Evolutionary conservation across 768 basidiomycete species (phyloP).

Genomic region (Lepiota venenata): DNA sequence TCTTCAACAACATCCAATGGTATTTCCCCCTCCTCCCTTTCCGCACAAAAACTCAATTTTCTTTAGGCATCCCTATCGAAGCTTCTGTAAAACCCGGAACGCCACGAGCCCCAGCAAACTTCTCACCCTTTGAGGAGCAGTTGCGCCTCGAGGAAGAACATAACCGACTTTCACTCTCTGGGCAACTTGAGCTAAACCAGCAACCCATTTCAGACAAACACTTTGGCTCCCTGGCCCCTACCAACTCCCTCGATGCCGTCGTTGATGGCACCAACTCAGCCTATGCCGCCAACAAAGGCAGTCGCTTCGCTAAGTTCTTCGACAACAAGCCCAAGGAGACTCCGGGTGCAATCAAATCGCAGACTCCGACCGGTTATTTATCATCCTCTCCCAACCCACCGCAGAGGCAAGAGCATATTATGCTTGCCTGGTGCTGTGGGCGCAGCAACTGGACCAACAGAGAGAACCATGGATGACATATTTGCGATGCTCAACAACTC

Average conservation of each 20-base stretch:
- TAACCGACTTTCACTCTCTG: constrained; percentile 15
- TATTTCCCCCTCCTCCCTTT: background rate
- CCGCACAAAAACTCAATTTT: background rate
- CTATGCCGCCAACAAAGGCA: constrained; percentile 61
- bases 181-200: constrained; percentile 1
- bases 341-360: constrained; percentile 31
- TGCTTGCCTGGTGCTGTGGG: constrained; percentile 23
- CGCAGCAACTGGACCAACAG: constrained; percentile 36
- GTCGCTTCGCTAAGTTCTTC: constrained; percentile 86
- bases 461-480: constrained; percentile 71
- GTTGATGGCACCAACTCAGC: constrained; percentile 18
- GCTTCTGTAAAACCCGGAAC: constrained; percentile 6
- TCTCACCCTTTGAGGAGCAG: constrained; percentile 59
- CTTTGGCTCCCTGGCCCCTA: background rate
- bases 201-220: constrained; percentile 1
- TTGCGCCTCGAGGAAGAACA: constrained; percentile 17
- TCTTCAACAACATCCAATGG: constrained; percentile 4
- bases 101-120: constrained; percentile 23
- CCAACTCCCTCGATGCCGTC: background rate
- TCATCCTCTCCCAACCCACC: constrained; percentile 44
- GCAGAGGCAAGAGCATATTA: constrained; percentile 44
- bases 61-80: background rate
- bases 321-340: constrained; percentile 63
- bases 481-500: constrained; percentile 80
- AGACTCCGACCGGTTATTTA: constrained; percentile 32